Evolutionary conservation across 768 basidiomycete genomes (phyloP).

Genomic region (Leccinum incarnatum): DNA sequence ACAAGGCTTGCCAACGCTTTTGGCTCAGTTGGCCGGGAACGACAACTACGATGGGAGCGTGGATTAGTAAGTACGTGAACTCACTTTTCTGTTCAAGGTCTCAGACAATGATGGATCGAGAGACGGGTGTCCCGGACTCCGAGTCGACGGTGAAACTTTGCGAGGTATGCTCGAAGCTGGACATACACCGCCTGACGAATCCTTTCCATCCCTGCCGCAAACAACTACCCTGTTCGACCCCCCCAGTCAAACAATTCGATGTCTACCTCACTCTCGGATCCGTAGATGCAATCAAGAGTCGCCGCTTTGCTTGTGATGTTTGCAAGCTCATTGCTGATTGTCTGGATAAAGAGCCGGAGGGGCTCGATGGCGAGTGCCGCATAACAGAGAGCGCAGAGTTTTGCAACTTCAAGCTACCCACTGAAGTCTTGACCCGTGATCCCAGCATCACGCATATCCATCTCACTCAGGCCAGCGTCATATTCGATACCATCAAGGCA

Average conservation of each 20-base stretch:
- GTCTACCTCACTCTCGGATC: conserved; percentile 4
- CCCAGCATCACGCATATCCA: conserved; percentile 13
- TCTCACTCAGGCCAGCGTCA: conserved; percentile 8
- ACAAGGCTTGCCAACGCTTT: conserved; percentile 18
- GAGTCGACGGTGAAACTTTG: conserved; percentile 2
- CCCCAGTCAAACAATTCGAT: not conserved
- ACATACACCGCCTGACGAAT: not conserved
- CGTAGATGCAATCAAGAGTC: conserved; percentile 13
- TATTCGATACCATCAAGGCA: not conserved
- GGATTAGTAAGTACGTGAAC: not conserved
- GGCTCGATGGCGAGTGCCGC: conserved; percentile 6
- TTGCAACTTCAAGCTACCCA: conserved; percentile 10
- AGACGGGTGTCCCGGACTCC: not conserved
- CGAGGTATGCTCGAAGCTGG: conserved; percentile 6
- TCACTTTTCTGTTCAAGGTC: not conserved
- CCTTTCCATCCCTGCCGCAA: conserved; percentile 6
- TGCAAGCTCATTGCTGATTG: conserved; percentile 13
- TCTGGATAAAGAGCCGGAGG: conserved; percentile 12
- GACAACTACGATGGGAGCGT: not conserved
- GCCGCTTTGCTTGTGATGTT: conserved; percentile 10
- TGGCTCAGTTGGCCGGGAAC: no score
- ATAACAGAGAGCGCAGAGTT: not conserved
- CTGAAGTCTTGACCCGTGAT: not conserved
- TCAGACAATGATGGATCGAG: not conserved
- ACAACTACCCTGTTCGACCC: not conserved